These are phyloP conservation scores for Saccharomyces hybrid DNA, from an alignment of 1,139 yeast species.

Conservation along the genomic window DNA sequence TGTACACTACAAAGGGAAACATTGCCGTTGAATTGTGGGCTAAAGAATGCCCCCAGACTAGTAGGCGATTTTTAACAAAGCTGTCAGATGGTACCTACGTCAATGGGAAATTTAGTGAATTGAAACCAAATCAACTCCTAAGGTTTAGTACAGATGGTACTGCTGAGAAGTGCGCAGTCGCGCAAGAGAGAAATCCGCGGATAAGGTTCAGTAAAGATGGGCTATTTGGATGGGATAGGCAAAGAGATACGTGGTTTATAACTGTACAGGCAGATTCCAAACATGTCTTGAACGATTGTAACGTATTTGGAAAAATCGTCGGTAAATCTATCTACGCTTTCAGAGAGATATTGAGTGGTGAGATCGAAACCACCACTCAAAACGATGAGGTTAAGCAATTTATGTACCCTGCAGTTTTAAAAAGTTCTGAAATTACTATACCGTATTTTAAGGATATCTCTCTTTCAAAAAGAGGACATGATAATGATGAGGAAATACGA, in stretches of 20 bases:
- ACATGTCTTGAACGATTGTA: conserved; percentile 35
- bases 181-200: conserved; percentile 50
- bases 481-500: neutral
- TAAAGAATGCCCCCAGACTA: conserved; percentile 52
- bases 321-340: conserved; percentile 54
- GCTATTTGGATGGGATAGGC: conserved; percentile 43
- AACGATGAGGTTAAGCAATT: conserved; percentile 36
- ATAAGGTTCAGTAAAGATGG: conserved; percentile 50
- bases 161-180: conserved; percentile 31
- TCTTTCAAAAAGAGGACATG: conserved; percentile 7
- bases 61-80: conserved; percentile 42
- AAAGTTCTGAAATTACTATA: conserved; percentile 36
- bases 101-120: conserved; percentile 39
- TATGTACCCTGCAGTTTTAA: conserved; percentile 44
- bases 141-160: neutral
- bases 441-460: conserved; percentile 46
- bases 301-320: conserved; percentile 55
- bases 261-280: conserved; percentile 26
- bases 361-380: conserved; percentile 30
- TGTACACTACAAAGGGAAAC: conserved; percentile 53
- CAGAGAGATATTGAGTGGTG: conserved; percentile 45
- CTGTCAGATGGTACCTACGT: conserved; percentile 41
- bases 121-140: conserved; percentile 7
- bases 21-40: conserved; percentile 64
- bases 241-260: conserved; percentile 24